phyloP scores from a whole-genome alignment of 2,329 filamentous ascomycete genomes.

The Truncatella angustata region DNA sequence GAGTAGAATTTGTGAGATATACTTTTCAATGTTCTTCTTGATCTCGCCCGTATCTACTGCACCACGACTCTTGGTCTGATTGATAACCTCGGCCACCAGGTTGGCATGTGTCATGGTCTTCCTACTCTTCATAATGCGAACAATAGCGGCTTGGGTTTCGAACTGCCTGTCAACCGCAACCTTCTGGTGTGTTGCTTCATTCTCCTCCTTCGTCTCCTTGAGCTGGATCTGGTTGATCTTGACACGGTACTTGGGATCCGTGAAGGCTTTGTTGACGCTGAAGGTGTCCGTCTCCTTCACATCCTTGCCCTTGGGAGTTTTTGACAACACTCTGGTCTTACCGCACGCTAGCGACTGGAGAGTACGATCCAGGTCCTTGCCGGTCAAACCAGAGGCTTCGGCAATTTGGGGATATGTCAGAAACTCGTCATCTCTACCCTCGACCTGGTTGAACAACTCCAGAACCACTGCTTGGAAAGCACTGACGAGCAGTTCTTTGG shows the following conservation, averaged over 20 bases:
- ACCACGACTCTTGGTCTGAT: conserved; percentile 81
- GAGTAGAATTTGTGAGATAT: conserved; percentile 33
- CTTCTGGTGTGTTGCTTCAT: conserved; percentile 87
- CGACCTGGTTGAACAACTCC: conserved; percentile 79
- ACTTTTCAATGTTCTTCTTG: conserved; percentile 97
- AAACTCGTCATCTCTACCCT: conserved; percentile 49
- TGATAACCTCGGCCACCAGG: conserved; percentile 88
- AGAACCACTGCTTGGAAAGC: conserved; percentile 91
- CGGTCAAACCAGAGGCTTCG: conserved; percentile 70
- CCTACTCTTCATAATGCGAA: conserved; percentile 93
- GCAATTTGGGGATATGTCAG: conserved; percentile 76
- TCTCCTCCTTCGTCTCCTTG: conserved; percentile 93
- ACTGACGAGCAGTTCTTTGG: conserved; percentile 87
- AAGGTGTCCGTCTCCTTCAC: conserved; percentile 80
- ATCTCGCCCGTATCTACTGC: conserved; percentile 84
- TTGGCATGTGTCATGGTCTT: conserved; percentile 86
- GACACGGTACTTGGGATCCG: conserved; percentile 79
- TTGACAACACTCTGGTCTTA: conserved; percentile 78
- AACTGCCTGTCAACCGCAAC: conserved; percentile 89
- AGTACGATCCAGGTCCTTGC: conserved; percentile 80
- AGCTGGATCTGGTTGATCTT: conserved; percentile 99
- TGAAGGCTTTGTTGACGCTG: conserved; percentile 73
- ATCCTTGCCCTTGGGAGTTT: conserved; percentile 82
- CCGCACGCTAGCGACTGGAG: conserved; percentile 94
- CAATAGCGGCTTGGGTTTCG: conserved; percentile 95